Base-by-base conservation (phyloP, 1,284 basidiomycete genomes). In the Tilletia walkeri region DNA sequence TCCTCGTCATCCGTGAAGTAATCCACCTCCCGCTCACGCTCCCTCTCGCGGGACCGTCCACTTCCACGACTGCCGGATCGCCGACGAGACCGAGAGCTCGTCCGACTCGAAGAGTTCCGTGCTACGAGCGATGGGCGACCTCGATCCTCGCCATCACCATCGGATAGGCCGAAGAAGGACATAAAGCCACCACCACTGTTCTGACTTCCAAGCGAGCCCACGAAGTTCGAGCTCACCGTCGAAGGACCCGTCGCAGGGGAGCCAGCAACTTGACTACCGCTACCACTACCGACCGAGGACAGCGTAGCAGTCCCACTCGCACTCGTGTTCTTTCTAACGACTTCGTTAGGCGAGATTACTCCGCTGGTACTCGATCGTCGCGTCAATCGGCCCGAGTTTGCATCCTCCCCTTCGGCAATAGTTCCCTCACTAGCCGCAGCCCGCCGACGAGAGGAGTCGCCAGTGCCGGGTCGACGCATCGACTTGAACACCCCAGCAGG, bases 401-500 rank as follows among this genome's bases (percentile, higher is more conserved):
- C 65, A 34, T 65, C 50, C 41, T 73, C 72, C n/a, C 73, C 75
- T 12, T 38, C 66, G 49, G 72, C 67, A 48, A 53, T 48, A 7
- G 30, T 39, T 24, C 45, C 68, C 45, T 45, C 67, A 39, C 50
- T 56, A 41, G 56, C 34, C 16, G 9, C 41, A 45, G 53, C 47
- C 20, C 50, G 50, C 18, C 38, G 65, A 63, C 68, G 65, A 68
- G 68, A 56, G 50, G 68, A 47, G 41, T 69, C 49, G 20, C 10
- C 20, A 6, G 50, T 53, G 7, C 50, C 50, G 6, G 50, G 50
- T 53, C 50, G 50, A n/a, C 50, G 50, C 56, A 20, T 39, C 0
- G 78, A 72, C 70, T 75, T 80, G 72, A 80, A 80, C 36, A 75
- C 69, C n/a, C 74, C 72, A 7, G 77, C 70, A 1, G 78, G 76